phyloP scores from a whole-genome alignment of 2,329 filamentous ascomycete species.

The Helicocarpus griseus region DNA sequence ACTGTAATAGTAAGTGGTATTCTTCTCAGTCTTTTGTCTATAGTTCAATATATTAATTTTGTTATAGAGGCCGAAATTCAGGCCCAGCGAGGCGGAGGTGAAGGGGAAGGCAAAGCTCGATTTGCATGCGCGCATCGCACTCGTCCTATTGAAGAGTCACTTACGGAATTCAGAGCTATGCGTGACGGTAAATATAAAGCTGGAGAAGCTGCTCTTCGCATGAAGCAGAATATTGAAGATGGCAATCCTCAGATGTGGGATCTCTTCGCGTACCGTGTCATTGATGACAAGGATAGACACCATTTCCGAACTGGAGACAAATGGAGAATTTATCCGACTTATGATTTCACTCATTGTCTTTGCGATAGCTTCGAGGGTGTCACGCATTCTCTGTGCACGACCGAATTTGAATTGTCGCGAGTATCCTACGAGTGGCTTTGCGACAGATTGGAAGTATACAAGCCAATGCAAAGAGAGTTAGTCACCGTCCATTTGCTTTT shows the following conservation, averaged over 20 bases:
- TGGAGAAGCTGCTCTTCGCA: conserved; percentile 72
- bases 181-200: conserved; percentile 82
- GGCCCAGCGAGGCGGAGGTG: conserved; percentile 66
- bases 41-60: background rate
- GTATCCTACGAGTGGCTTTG: conserved; percentile 89
- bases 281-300: conserved; percentile 45
- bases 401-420: conserved; percentile 76
- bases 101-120: conserved; percentile 56
- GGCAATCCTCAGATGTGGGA: conserved; percentile 97
- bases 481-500: background rate
- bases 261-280: conserved; percentile 77
- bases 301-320: conserved; percentile 71
- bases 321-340: conserved; percentile 93
- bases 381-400: conserved; percentile 86
- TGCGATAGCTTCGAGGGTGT: conserved; percentile 90
- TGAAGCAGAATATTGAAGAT: conserved; percentile 78
- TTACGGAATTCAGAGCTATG: conserved; percentile 82
- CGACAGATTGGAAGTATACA: conserved; percentile 69
- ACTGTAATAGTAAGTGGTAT: conserved; percentile 52
- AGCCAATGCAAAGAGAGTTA: conserved; percentile 81
- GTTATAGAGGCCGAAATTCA: conserved; percentile 64
- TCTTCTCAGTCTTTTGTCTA: background rate
- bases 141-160: conserved; percentile 63
- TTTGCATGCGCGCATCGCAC: conserved; percentile 75
- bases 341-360: conserved; percentile 84